phyloP scores from a whole-genome alignment of 2,329 filamentous ascomycete genomes.

The Colletotrichum sp. region DNA sequence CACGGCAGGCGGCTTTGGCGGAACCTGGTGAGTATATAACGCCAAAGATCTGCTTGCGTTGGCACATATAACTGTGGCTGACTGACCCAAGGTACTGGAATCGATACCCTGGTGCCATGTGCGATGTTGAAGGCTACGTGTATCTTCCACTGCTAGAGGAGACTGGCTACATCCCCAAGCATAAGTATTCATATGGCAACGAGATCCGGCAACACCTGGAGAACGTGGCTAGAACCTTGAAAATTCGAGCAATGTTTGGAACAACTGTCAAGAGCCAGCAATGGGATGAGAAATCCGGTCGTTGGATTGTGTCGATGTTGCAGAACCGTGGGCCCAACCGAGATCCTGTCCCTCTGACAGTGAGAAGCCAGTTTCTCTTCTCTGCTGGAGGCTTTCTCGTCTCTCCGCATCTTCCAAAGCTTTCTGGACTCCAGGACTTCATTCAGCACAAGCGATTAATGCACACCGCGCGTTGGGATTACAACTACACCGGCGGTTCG shows the following conservation, averaged over 20 bases:
- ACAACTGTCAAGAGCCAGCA: constrained; percentile 40
- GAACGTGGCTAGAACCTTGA: constrained; percentile 42
- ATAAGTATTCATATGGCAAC: constrained; percentile 35
- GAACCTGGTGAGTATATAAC: not conserved
- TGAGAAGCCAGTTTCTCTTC: constrained; percentile 42
- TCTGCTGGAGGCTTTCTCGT: constrained; percentile 40
- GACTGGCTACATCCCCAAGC: constrained; percentile 7
- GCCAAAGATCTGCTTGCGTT: accelerated
- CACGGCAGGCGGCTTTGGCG: not conserved
- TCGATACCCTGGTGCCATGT: constrained; percentile 53
- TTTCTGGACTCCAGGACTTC: constrained; percentile 25
- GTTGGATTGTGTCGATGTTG: constrained; percentile 23
- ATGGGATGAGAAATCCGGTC: constrained; percentile 47
- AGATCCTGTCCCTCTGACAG: not conserved
- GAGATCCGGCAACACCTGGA: constrained; percentile 49
- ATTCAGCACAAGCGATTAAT: constrained; percentile 42
- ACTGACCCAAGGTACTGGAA: constrained; percentile 57
- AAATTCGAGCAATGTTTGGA: constrained; percentile 44
- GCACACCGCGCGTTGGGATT: constrained; percentile 53
- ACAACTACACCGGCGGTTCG: constrained; percentile 44
- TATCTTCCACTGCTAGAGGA: constrained; percentile 17
- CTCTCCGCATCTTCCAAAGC: constrained; percentile 33
- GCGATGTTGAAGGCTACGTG: constrained; percentile 56
- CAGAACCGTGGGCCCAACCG: constrained; percentile 26
- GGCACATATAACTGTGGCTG: not conserved